Base-by-base conservation (phyloP, 352 stramenopile genomes). In the Phytopythium cucurbitacearum region DNA sequence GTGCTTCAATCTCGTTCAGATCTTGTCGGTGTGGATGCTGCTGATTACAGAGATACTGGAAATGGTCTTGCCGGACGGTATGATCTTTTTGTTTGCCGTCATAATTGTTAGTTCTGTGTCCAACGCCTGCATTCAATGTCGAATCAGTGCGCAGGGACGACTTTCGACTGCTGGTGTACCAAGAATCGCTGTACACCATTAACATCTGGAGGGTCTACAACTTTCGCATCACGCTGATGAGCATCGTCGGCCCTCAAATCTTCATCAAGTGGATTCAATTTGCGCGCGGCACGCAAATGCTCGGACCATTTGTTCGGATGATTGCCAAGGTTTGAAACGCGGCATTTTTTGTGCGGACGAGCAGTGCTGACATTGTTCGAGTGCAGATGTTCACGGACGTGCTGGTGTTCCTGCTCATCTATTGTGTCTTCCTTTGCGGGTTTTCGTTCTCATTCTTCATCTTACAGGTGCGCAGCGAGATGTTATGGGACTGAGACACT, bases 211-310 rank as follows among this genome's bases (percentile, higher is more conserved):
- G 82, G 12, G 53, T 60, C 6, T 92, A 92, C 56, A 85, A 85
- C 38, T 76, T 90, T 7, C 82, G 78, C 13, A 88, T 75, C 36
- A 90, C 79, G 13, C 51, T 92, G 11, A 88, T 91, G 77, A 83
- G 71, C 57, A 89, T 91, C 40, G 74, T 89, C 11, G 82, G 78
- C 0, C 80, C 78, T 8, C 76, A 89, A 53, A 83, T 93, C 13
- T 91, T 90, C 51, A 70, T 93, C 40, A 82, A 82, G 7, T 93
- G 82, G 78, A 87, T 93, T 51, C 80, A 86, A 50, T 91, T 91
- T 58, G 79, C 78, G 7, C 73, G 83, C 46, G 80, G 80, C 21
- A 91, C 81, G 34, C 59, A 71, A 42, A 69, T 64, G 5, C 64
- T 93, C 8, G 82, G 82, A 0, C 82, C 80, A 4, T 93, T 93